Conservation (phyloP, 306 rosid species). For the Lathyrus sativus region DNA sequence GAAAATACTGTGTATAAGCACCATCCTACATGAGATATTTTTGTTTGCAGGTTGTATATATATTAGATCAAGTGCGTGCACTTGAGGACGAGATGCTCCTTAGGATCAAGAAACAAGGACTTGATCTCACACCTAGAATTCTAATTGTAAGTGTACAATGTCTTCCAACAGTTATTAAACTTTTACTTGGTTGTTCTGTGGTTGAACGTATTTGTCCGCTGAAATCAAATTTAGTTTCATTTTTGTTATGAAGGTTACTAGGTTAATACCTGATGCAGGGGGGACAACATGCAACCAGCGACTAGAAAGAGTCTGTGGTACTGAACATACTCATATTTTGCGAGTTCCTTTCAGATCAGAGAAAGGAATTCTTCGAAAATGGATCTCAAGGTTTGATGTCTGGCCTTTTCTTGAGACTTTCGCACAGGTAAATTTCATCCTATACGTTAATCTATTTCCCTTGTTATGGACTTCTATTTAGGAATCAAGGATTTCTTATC, state of each 20-base stretch:
- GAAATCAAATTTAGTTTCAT: constrained; percentile 9
- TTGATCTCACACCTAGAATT: constrained; percentile 75
- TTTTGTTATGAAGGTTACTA: constrained; percentile 57
- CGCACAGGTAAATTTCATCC: constrained; percentile 63
- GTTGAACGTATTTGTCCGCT: constrained; percentile 1
- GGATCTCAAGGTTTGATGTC: constrained; percentile 97
- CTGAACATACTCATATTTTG: constrained; percentile 80
- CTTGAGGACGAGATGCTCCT: constrained; percentile 90
- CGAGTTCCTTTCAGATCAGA: constrained; percentile 91
- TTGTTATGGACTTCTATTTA: constrained; percentile 20
- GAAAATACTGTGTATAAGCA: constrained; percentile 12
- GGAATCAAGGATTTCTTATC: constrained; percentile 11
- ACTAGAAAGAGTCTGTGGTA: constrained; percentile 85
- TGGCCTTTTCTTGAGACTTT: constrained; percentile 93
- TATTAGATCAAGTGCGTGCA: constrained; percentile 96
- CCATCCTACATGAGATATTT: constrained; percentile 19
- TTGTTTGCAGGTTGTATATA: constrained; percentile 77
- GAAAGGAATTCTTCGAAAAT: constrained; percentile 71
- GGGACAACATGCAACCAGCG: constrained; percentile 95
- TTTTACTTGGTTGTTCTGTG: constrained; percentile 1
- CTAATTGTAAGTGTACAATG: constrained; percentile 60
- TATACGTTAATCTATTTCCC: constrained; percentile 10
- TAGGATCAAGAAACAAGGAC: constrained; percentile 79
- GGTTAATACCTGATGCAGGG: constrained; percentile 89
- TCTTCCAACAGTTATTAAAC: constrained; percentile 5